Evolutionary conservation across 108 stramenopile species (phyloP).

Genomic region (Cyclotella baltica): DNA sequence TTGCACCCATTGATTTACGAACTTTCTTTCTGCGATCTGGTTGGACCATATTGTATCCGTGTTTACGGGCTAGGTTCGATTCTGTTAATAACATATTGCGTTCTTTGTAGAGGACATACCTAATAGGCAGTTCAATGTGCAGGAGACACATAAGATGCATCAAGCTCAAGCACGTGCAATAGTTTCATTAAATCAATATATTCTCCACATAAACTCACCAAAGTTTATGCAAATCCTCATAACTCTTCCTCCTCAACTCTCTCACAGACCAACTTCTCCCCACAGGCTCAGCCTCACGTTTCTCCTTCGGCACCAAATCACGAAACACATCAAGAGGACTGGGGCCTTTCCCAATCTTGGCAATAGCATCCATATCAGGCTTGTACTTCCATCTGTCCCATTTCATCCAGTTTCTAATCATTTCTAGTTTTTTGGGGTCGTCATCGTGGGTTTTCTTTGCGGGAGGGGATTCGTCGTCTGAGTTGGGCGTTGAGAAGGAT

Average conservation of each 20-base stretch:
- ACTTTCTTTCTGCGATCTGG: conserved; percentile 79
- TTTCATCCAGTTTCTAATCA: conserved; percentile 48
- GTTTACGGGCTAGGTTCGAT: conserved; percentile 68
- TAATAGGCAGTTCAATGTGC: conserved; percentile 3
- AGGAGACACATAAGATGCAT: neutral
- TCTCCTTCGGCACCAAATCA: conserved; percentile 69
- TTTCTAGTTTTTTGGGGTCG: conserved; percentile 21
- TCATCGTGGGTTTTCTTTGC: neutral
- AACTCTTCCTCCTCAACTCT: conserved; percentile 90
- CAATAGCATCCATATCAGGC: conserved; percentile 33
- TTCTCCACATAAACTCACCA: too few relatives aligned
- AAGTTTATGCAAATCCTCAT: conserved; percentile 91
- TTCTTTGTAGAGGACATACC: conserved; percentile 92
- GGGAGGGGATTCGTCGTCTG: neutral
- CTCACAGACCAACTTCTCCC: conserved; percentile 80
- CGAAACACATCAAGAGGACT: conserved; percentile 82
- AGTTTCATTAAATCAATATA: too few relatives aligned
- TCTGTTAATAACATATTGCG: conserved; percentile 92
- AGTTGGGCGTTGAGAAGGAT: neutral
- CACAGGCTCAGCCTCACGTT: conserved; percentile 68
- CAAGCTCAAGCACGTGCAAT: too few relatives aligned
- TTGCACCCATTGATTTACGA: conserved; percentile 87
- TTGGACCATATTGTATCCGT: conserved; percentile 79
- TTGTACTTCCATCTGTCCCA: conserved; percentile 48
- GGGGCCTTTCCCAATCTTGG: conserved; percentile 32